Conservation (phyloP, 2,329 filamentous ascomycete genomes). For the Colletotrichum sp. region DNA sequence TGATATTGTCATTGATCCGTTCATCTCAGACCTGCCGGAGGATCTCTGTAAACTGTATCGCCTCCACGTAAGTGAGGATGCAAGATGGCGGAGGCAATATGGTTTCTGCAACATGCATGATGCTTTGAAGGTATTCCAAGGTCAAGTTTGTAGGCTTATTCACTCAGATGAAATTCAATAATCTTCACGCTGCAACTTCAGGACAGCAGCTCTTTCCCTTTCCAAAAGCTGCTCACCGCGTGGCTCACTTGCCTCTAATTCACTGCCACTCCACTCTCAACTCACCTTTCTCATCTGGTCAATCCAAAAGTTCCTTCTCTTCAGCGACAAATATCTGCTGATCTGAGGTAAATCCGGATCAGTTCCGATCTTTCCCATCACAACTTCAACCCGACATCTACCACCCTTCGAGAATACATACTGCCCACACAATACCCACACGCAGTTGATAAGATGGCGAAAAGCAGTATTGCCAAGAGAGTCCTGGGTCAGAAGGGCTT, state of each 20-base stretch:
- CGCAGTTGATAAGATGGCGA: not conserved
- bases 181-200: no score
- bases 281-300: not conserved
- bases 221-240: not conserved
- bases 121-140: no score
- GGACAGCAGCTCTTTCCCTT: accelerated
- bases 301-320: not conserved
- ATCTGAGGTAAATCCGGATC: not conserved
- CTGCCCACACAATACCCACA: no score
- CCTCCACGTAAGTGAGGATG: no score
- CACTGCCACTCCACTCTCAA: not conserved
- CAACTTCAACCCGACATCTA: not conserved
- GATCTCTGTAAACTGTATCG: no score
- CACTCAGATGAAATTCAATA: no score
- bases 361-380: not conserved
- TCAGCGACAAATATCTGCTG: accelerated
- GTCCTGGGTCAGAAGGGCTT: not conserved
- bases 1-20: no score
- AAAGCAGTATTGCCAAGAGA: accelerated
- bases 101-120: no score
- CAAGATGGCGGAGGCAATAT: no score
- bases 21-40: no score
- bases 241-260: not conserved
- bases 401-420: not conserved
- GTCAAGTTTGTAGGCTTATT: no score